Evolutionary conservation across 768 basidiomycete species (phyloP).

Genomic region (Boletus speciosus): DNA sequence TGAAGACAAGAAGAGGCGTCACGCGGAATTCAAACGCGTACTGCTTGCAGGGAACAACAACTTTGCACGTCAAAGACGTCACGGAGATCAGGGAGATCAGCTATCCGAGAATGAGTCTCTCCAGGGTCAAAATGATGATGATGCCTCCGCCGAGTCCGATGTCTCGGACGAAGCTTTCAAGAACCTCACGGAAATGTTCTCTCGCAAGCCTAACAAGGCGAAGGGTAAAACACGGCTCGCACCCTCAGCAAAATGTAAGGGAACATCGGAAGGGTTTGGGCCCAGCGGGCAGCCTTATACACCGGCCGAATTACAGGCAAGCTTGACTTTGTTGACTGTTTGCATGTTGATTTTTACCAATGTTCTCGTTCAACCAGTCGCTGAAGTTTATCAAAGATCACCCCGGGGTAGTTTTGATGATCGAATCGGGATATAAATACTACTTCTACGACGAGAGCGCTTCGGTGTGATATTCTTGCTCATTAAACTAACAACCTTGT

Average conservation of each 20-base stretch:
- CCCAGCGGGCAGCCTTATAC: slow-evolving; percentile 72
- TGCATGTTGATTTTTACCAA: background rate
- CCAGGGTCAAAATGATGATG: slow-evolving; percentile 27
- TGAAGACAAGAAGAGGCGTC: slow-evolving; percentile 44
- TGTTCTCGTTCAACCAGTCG: slow-evolving; percentile 15
- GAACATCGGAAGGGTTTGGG: slow-evolving; percentile 45
- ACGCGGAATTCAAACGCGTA: slow-evolving; percentile 50
- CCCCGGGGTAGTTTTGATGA: slow-evolving; percentile 65
- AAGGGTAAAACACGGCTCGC: slow-evolving; percentile 36
- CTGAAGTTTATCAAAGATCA: slow-evolving; percentile 61
- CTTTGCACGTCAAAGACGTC: slow-evolving; percentile 25
- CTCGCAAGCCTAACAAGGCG: slow-evolving; percentile 31
- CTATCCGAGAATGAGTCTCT: slow-evolving; percentile 22
- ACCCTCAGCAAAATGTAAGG: slow-evolving; percentile 30
- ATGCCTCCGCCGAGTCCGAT: slow-evolving; percentile 29
- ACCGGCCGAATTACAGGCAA: slow-evolving; percentile 69
- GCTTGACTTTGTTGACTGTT: background rate
- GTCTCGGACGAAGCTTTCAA: slow-evolving; percentile 47
- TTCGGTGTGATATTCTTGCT: slow-evolving; percentile 41
- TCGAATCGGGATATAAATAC: slow-evolving; percentile 84
- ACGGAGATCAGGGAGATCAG: slow-evolving; percentile 11
- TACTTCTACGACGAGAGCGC: slow-evolving; percentile 85
- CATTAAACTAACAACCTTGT: background rate
- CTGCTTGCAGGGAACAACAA: slow-evolving; percentile 46
- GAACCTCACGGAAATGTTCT: slow-evolving; percentile 47